These are phyloP conservation scores for Amanita inopinata DNA, from an alignment of 768 basidiomycete species.

Conservation along the genomic window DNA sequence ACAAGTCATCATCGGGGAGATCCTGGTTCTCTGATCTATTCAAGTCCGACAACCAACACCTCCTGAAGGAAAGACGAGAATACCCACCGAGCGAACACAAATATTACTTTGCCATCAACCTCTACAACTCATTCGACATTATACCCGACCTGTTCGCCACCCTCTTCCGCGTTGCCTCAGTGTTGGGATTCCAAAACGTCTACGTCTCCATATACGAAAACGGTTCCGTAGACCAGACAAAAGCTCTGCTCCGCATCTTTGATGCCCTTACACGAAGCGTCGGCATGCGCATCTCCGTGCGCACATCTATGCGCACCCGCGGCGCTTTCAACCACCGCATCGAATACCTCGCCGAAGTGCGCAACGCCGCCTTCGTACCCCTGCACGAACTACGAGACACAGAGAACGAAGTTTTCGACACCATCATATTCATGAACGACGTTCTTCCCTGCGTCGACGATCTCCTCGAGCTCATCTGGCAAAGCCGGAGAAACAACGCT, in stretches of 20 bases:
- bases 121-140: conserved; percentile 98
- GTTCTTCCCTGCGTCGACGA: conserved; percentile 97
- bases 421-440: conserved; percentile 99
- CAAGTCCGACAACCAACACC: conserved; percentile 29
- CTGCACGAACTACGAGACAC: conserved; percentile 88
- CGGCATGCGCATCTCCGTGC: conserved; percentile 88
- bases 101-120: conserved; percentile 98
- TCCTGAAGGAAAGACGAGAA: conserved; percentile 26
- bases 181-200: conserved; percentile 96
- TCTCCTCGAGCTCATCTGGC: conserved; percentile 95
- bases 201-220: conserved; percentile 99
- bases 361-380: conserved; percentile 94
- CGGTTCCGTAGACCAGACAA: conserved; percentile 97
- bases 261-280: conserved; percentile 85
- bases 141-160: conserved; percentile 97
- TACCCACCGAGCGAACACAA: conserved; percentile 67
- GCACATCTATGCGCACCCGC: conserved; percentile 84
- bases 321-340: conserved; percentile 99
- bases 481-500: conserved; percentile 85
- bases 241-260: conserved; percentile 90
- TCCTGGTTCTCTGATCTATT: conserved; percentile 57
- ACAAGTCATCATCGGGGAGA: conserved; percentile 44
- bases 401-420: conserved; percentile 91
- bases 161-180: conserved; percentile 84
- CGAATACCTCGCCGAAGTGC: conserved; percentile 99